phyloP scores from a whole-genome alignment of 371 early-diverging fungal genomes.

The Nematocida displodere region DNA sequence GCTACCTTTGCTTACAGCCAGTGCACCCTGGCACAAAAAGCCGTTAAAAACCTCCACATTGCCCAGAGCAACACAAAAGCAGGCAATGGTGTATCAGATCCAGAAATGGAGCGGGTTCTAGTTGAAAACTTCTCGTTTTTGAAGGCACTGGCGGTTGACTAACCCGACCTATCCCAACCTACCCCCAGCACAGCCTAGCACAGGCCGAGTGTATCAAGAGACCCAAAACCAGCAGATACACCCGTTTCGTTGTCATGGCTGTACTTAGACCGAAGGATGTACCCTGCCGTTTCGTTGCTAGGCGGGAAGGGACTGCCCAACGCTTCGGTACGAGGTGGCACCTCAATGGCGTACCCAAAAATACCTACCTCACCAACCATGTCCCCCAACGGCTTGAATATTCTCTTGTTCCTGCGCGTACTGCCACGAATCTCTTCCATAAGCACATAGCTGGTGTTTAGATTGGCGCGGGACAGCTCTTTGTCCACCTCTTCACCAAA shows the following conservation, averaged over 20 bases:
- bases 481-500: slow-evolving; percentile 24
- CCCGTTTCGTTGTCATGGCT: slow-evolving; percentile 46
- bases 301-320: not conserved
- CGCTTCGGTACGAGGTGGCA: too few relatives aligned
- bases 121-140: not conserved
- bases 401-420: not conserved
- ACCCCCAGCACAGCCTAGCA: too few relatives aligned
- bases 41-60: slow-evolving; percentile 15
- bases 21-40: not conserved
- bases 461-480: not conserved
- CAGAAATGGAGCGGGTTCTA: not conserved
- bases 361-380: slow-evolving; percentile 50
- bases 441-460: not conserved
- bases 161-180: too few relatives aligned
- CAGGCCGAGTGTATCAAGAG: slow-evolving; percentile 41
- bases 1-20: not conserved
- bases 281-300: slow-evolving; percentile 6
- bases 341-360: slow-evolving; percentile 27
- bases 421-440: slow-evolving; percentile 48
- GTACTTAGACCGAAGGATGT: slow-evolving; percentile 49
- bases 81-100: slow-evolving; percentile 2
- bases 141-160: too few relatives aligned
- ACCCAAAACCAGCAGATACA: slow-evolving; percentile 49
- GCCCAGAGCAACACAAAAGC: not conserved
- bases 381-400: not conserved